Evolutionary conservation across 208 protist species (phyloP).

Genomic region (Leptomonas pyrrhocoris): DNA sequence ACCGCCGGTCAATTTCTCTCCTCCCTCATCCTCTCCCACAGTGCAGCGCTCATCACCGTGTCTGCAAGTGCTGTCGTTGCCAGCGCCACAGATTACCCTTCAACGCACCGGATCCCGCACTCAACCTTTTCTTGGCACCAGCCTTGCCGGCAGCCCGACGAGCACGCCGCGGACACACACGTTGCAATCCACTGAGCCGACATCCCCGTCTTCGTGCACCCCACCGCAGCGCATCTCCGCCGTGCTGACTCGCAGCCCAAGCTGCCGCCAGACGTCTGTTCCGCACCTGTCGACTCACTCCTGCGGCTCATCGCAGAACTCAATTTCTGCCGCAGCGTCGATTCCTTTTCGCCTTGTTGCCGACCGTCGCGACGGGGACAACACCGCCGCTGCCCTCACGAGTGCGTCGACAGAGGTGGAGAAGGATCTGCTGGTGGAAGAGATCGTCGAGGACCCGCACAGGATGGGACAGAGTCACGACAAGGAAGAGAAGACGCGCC

Average conservation of each 20-base stretch:
- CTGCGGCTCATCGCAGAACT: slow-evolving; percentile 4
- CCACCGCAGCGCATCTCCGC: background rate
- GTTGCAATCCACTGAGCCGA: background rate
- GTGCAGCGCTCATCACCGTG: background rate
- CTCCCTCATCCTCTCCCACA: background rate
- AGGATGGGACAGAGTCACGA: slow-evolving; percentile 11
- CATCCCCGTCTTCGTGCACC: background rate
- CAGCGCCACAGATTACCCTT: background rate
- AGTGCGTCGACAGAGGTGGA: slow-evolving; percentile 25
- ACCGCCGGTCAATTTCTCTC: slow-evolving; percentile 2
- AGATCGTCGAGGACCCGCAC: slow-evolving; percentile 4
- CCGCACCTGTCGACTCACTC: slow-evolving; percentile 1
- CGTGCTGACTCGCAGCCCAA: background rate
- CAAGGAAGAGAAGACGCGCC: slow-evolving; percentile 5
- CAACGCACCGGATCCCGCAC: slow-evolving; percentile 9
- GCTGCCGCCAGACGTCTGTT: background rate
- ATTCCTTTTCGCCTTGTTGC: background rate
- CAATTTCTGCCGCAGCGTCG: background rate
- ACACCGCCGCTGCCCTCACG: background rate
- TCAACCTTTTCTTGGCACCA: background rate
- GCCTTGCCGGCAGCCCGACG: background rate
- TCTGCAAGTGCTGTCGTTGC: slow-evolving; percentile 3
- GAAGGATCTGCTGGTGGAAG: slow-evolving; percentile 45
- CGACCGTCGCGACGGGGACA: background rate
- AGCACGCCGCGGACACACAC: background rate